phyloP scores from a whole-genome alignment of 495 filamentous ascomycete genomes.

The Talaromyces proteolyticus region DNA sequence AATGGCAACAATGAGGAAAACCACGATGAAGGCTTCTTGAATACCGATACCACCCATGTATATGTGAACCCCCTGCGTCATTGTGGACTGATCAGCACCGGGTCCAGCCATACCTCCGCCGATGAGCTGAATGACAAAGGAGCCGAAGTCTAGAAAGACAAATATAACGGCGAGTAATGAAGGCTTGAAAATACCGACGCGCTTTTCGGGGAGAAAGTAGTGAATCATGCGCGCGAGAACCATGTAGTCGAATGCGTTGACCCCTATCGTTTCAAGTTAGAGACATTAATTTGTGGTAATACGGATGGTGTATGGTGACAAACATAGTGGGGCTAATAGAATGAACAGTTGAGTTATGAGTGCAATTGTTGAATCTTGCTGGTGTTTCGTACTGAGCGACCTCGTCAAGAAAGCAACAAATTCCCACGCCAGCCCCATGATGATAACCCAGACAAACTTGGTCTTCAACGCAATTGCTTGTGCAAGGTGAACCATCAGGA shows the following conservation, averaged over 20 bases:
- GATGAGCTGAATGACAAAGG: conserved; percentile 55
- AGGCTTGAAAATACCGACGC: conserved; percentile 43
- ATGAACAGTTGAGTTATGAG: conserved; percentile 11
- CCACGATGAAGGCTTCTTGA: conserved; percentile 49
- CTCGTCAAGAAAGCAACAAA: conserved; percentile 19
- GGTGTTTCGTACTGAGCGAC: conserved; percentile 17
- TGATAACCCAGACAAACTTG: conserved; percentile 38
- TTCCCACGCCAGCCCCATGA: conserved; percentile 26
- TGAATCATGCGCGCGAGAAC: conserved; percentile 56
- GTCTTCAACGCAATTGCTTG: conserved; percentile 27
- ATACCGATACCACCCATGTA: conserved; percentile 53
- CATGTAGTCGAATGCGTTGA: conserved; percentile 70
- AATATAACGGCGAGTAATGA: conserved; percentile 48
- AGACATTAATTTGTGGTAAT: too few relatives aligned
- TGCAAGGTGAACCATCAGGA: conserved; percentile 25
- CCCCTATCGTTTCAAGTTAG: too few relatives aligned
- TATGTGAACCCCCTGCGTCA: conserved; percentile 38
- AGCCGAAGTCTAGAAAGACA: conserved; percentile 55
- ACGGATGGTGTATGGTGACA: not conserved
- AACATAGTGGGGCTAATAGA: conserved; percentile 20
- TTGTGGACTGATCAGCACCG: conserved; percentile 8
- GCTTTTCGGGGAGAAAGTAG: conserved; percentile 45
- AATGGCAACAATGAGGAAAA: conserved; percentile 39
- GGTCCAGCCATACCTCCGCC: conserved; percentile 42
- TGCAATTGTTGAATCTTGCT: conserved; percentile 10